phyloP scores from a whole-genome alignment of 2,329 filamentous ascomycete genomes.

The Aureobasidium sp. region DNA sequence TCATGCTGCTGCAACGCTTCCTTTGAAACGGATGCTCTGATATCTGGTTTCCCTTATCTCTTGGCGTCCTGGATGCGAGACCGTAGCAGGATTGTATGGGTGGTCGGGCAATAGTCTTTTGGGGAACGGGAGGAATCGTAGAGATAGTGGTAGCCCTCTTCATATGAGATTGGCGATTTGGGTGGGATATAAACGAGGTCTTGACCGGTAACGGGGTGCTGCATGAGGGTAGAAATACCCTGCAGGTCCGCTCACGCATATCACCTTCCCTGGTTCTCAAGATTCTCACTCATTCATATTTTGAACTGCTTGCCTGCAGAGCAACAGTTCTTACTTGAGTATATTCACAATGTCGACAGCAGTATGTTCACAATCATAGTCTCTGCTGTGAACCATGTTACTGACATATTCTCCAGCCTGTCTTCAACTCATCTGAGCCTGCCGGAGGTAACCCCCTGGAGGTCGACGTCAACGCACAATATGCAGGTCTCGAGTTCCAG shows the following conservation, averaged over 20 bases:
- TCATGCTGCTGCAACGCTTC: not conserved
- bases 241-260: not conserved
- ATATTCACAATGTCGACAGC: not conserved
- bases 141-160: not conserved
- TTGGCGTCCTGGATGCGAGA: not conserved
- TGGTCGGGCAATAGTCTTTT: not conserved
- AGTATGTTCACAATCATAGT: not conserved
- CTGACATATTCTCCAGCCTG: constrained; percentile 19
- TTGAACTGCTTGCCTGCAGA: not conserved
- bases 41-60: constrained; percentile 4
- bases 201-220: constrained; percentile 4
- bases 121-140: not conserved
- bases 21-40: not conserved
- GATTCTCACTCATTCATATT: not conserved
- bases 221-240: constrained; percentile 7
- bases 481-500: constrained; percentile 50
- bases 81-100: not conserved
- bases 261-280: not conserved
- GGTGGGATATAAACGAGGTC: not conserved
- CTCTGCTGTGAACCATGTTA: not conserved
- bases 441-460: constrained; percentile 46
- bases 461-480: constrained; percentile 51
- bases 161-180: not conserved
- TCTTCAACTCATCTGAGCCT: constrained; percentile 35
- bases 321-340: not conserved